These are phyloP conservation scores for Komagataella ulmi DNA, from an alignment of 805 yeast genomes.

Conservation along the genomic window DNA sequence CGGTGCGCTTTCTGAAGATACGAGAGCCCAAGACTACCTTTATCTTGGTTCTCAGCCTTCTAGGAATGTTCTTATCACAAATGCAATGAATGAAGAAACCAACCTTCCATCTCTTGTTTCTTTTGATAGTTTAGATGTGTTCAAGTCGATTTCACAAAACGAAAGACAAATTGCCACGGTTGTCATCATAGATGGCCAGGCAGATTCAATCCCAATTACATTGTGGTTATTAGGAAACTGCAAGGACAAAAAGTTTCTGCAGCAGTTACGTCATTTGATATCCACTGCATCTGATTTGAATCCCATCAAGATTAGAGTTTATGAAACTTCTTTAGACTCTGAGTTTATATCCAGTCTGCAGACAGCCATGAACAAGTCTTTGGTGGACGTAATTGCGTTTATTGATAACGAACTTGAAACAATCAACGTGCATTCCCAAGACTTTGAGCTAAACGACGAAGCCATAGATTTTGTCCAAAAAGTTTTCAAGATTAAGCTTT, in stretches of 20 bases:
- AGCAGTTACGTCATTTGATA: background rate
- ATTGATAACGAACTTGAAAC: background rate
- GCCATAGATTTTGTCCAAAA: background rate
- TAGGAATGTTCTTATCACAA: background rate
- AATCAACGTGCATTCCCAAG: background rate
- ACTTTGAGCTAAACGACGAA: background rate
- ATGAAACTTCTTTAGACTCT: background rate
- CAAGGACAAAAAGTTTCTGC: too few relatives aligned
- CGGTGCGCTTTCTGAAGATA: slow-evolving; percentile 14
- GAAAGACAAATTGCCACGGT: background rate
- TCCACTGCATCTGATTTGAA: background rate
- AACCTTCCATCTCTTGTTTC: background rate
- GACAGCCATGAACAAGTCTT: background rate
- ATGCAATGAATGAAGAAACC: background rate
- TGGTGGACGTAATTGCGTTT: background rate
- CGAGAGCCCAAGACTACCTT: slow-evolving; percentile 23
- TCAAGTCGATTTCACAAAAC: background rate
- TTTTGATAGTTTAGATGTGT: background rate
- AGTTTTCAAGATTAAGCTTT: background rate
- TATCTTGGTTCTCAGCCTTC: slow-evolving; percentile 15
- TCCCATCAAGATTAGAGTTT: background rate
- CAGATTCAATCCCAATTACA: background rate
- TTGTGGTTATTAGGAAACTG: background rate
- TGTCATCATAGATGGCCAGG: background rate
- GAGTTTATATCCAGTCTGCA: background rate